A percentile compares a stretch with the other conserved stretches of the same genome.
Evolutionary conservation across 306 rosid genomes (phyloP).

Genomic region (Pyrus communis): DNA sequence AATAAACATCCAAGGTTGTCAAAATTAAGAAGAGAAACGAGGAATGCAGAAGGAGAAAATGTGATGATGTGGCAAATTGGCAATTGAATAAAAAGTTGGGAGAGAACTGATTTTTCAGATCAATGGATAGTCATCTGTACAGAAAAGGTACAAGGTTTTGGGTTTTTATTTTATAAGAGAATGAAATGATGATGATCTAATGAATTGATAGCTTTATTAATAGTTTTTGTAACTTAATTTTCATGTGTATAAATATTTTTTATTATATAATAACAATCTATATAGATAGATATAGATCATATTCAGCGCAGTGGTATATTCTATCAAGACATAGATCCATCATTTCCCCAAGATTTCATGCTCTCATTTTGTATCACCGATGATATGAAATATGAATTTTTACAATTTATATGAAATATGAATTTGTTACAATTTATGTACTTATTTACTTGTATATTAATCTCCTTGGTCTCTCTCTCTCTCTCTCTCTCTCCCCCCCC

Average conservation of each 20-base stretch:
- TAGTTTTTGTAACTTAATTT: neutral
- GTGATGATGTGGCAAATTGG: neutral
- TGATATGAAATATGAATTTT: neutral
- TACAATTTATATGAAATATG: neutral
- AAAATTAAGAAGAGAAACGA: neutral
- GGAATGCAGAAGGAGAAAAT: neutral
- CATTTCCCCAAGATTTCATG: neutral
- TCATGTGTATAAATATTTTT: neutral
- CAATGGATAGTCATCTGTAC: neutral
- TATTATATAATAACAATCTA: neutral
- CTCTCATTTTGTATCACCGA: neutral
- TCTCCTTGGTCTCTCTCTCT: slow-evolving; percentile 3
- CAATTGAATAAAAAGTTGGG: neutral
- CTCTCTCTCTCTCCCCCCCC: neutral
- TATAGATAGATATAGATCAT: neutral
- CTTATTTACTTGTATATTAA: neutral
- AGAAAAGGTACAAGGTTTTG: slow-evolving; percentile 2
- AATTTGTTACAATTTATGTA: neutral
- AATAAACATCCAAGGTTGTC: neutral
- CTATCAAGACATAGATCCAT: neutral
- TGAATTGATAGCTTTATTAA: neutral
- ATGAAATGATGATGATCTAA: neutral
- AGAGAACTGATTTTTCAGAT: neutral
- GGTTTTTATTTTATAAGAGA: neutral
- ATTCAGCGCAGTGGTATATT: neutral